Percentiles rank a stretch among this genome's conserved stretches.
Evolutionary conservation across 1,284 basidiomycete species (phyloP).

Genomic region (Cryptococcus hybrid): DNA sequence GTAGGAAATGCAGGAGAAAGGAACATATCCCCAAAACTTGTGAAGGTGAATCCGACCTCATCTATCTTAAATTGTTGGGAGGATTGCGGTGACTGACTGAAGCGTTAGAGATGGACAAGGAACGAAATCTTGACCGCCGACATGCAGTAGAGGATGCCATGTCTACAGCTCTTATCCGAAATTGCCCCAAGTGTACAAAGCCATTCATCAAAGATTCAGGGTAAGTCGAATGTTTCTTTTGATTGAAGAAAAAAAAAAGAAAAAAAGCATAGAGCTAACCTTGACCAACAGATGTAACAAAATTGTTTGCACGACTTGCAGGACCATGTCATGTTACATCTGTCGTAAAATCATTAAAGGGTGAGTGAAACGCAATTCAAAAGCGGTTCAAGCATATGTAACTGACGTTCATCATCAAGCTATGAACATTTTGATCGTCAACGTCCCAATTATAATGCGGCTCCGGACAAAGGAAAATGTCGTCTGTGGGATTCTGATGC

Average conservation of each 20-base stretch:
- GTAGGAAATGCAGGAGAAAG: constrained; percentile 67
- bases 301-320: constrained; percentile 67
- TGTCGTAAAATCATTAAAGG: constrained; percentile 63
- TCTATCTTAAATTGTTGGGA: background rate
- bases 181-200: constrained; percentile 60
- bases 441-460: constrained; percentile 10
- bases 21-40: constrained; percentile 87
- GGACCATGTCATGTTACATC: constrained; percentile 70
- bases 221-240: constrained; percentile 59
- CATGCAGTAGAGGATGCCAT: constrained; percentile 85
- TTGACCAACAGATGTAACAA: constrained; percentile 50
- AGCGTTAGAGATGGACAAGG: constrained; percentile 61
- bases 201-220: constrained; percentile 46
- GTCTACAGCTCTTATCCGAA: constrained; percentile 78
- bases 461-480: constrained; percentile 55
- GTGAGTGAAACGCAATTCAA: constrained; percentile 4
- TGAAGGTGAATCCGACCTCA: constrained; percentile 57
- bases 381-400: background rate
- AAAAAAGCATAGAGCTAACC: background rate
- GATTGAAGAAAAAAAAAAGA: background rate
- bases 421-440: constrained; percentile 72
- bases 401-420: constrained; percentile 44
- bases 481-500: constrained; percentile 61
- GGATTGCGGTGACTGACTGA: background rate
- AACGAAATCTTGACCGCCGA: constrained; percentile 66